Conservation (phyloP, 176 grass and related monocot genomes). For the Zizania latifolia region DNA sequence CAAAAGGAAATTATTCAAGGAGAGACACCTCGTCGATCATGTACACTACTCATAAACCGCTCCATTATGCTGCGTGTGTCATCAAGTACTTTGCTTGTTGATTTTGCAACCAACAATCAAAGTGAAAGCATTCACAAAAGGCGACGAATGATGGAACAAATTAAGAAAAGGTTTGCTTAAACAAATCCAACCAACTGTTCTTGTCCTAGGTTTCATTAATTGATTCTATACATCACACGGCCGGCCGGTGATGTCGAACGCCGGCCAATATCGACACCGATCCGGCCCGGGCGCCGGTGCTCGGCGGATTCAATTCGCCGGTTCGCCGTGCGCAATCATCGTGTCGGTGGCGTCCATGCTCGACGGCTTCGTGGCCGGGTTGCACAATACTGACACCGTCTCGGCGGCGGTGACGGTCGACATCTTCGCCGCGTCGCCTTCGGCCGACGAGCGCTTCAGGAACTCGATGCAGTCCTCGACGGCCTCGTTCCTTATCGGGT, state of each 20-base stretch:
- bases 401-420: slow-evolving; percentile 17
- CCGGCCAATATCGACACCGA: neutral
- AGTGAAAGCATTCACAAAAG: slow-evolving; percentile 13
- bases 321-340: neutral
- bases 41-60: neutral
- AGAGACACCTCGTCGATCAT: neutral
- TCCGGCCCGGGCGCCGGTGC: neutral
- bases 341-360: neutral
- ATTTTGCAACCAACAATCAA: neutral
- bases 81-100: neutral
- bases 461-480: slow-evolving; percentile 80
- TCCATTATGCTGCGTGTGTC: neutral
- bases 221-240: neutral
- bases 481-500: slow-evolving; percentile 53
- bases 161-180: neutral
- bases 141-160: neutral
- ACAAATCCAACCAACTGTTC: neutral
- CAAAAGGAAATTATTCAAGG: neutral
- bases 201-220: neutral
- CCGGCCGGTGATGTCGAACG: neutral
- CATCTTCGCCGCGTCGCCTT: slow-evolving; percentile 44
- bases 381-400: neutral
- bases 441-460: slow-evolving; percentile 59
- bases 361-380: neutral
- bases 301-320: neutral